A percentile compares a stretch with the other conserved stretches of the same genome.
These are phyloP conservation scores for Leptographium procerum DNA, from an alignment of 2,329 filamentous ascomycete genomes.

Conservation along the genomic window DNA sequence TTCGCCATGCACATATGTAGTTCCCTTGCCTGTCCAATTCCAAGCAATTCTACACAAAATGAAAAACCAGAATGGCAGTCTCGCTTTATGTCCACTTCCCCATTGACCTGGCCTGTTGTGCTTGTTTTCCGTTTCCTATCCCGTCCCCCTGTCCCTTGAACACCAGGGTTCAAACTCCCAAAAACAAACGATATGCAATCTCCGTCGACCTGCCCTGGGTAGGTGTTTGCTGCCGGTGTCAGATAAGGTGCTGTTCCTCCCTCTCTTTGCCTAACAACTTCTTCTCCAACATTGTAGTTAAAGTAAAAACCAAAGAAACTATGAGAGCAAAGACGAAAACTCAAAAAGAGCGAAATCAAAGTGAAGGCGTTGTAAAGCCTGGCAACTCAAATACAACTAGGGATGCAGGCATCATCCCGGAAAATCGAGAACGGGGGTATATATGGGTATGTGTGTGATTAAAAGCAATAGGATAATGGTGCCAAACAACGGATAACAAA, in stretches of 20 bases:
- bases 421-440: not conserved
- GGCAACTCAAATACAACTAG: not conserved
- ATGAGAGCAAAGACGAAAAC: not conserved
- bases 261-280: not conserved
- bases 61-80: not conserved
- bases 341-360: not conserved
- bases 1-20: not conserved
- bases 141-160: not conserved
- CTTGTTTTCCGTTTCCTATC: not conserved
- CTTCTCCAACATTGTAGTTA: too few species aligned
- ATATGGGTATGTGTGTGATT: not conserved
- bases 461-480: not conserved
- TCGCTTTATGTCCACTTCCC: not conserved
- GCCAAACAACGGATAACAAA: not conserved
- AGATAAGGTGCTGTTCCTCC: constrained; percentile 2
- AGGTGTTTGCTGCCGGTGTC: not conserved
- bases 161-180: not conserved
- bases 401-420: not conserved
- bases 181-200: not conserved
- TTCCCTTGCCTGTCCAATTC: not conserved
- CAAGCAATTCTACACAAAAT: not conserved
- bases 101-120: not conserved
- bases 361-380: not conserved
- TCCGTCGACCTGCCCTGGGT: not conserved
- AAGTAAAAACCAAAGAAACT: not conserved